A percentile compares a stretch with the other conserved stretches of the same genome.
Evolutionary conservation across 1,284 basidiomycete genomes (phyloP).

Genomic region (Malassezia cuniculi): DNA sequence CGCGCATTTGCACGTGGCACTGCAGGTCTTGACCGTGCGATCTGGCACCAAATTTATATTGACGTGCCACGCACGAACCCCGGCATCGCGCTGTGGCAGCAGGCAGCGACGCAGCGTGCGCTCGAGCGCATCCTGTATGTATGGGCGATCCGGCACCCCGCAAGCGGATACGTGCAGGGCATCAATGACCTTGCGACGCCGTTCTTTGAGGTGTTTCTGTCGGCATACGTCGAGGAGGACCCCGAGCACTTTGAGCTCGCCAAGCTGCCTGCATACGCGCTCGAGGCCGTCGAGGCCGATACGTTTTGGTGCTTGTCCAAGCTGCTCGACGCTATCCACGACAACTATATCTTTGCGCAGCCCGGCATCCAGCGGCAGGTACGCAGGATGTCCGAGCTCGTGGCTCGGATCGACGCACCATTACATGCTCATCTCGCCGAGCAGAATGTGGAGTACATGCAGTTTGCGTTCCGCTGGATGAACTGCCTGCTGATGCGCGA

Average conservation of each 20-base stretch:
- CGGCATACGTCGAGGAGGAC: constrained; percentile 36
- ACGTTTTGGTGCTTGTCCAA: constrained; percentile 44
- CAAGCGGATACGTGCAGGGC: constrained; percentile 43
- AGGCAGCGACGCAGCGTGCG: constrained; percentile 35
- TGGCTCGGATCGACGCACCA: constrained; percentile 38
- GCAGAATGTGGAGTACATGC: constrained; percentile 44
- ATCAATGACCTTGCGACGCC: constrained; percentile 45
- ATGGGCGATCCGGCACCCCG: constrained; percentile 44
- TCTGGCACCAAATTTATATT: constrained; percentile 44
- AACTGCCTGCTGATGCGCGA: constrained; percentile 45
- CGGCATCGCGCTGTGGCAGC: constrained; percentile 40
- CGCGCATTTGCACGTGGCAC: constrained; percentile 69
- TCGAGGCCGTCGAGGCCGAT: constrained; percentile 41
- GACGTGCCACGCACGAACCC: constrained; percentile 44
- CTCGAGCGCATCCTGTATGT: constrained; percentile 43
- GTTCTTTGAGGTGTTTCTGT: constrained; percentile 42
- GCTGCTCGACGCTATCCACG: constrained; percentile 42
- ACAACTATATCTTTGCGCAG: constrained; percentile 44
- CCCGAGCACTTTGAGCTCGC: constrained; percentile 37
- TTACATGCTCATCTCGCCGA: constrained; percentile 36
- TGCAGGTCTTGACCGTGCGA: constrained; percentile 31
- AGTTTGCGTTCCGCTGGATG: constrained; percentile 45
- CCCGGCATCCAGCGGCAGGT: constrained; percentile 43
- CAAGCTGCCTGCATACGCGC: constrained; percentile 24
- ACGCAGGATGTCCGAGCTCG: constrained; percentile 31